Conservation (phyloP, 495 filamentous ascomycete genomes). For the Xylaria flabelliformis region DNA sequence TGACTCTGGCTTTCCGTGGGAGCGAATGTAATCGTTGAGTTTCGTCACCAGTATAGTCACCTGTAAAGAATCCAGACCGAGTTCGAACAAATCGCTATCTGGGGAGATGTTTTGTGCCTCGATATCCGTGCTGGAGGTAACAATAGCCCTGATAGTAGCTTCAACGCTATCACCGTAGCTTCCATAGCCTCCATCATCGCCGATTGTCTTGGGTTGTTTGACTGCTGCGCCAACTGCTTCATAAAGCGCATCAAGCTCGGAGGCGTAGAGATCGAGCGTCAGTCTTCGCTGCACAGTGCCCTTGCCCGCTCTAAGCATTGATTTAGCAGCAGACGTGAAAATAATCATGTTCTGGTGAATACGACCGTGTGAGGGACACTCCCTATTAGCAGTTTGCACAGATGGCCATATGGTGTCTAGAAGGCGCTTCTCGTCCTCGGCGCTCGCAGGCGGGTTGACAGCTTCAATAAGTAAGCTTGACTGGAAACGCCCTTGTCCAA, state of each 20-base stretch:
- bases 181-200: not conserved
- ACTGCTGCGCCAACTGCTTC: not conserved
- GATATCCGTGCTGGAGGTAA: conserved; percentile 1
- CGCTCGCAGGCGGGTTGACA: conserved; percentile 24
- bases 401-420: conserved; percentile 42
- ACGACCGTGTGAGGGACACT: conserved; percentile 43
- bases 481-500: conserved; percentile 53
- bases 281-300: conserved; percentile 54
- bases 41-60: conserved; percentile 4
- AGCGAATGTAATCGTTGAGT: not conserved
- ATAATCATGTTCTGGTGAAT: conserved; percentile 39
- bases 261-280: conserved; percentile 52
- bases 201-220: not conserved
- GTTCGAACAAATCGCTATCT: conserved; percentile 45
- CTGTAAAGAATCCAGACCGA: conserved; percentile 53
- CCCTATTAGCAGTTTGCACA: conserved; percentile 46
- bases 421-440: conserved; percentile 25
- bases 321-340: conserved; percentile 46
- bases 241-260: conserved; percentile 55
- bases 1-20: not conserved
- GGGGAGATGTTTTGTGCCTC: conserved; percentile 16
- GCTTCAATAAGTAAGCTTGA: conserved; percentile 56
- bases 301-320: conserved; percentile 56
- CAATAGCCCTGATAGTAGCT: not conserved
- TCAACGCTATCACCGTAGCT: conserved; percentile 4